Base-by-base conservation (phyloP, 495 filamentous ascomycete species). In the Xylaria sp. region DNA sequence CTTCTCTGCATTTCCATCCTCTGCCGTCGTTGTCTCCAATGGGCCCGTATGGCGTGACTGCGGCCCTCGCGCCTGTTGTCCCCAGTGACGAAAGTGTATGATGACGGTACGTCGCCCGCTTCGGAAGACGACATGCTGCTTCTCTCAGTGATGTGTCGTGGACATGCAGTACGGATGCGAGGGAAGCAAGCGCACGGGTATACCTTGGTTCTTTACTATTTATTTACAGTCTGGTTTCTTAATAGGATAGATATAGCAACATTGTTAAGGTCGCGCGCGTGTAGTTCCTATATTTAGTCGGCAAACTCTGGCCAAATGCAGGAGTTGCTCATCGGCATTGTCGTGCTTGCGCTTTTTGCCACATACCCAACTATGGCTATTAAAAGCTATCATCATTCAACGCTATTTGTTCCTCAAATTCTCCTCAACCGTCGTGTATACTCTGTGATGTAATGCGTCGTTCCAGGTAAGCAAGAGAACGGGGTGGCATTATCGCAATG, bases 11-110 rank as follows among this genome's bases (percentile, higher is more conserved):
- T 35, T 65, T 65, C 62, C 5, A 52, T 48, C 52, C 62, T 65
- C 44, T 65, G 62, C 15, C 62, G 62, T n/a, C 62, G 62, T 11
- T 65, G 62, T 52, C 62, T 65, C 62, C 62, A 65, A 65, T 65
- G 62, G 8, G 62, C 62, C 19, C 62, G 62, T 65, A 65, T 65
- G 19, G 62, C 62, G 12, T 65, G 62, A n/a, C 62, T 65, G 14
- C 62, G 62, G 0, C 62, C 44, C 62, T 65, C 62, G 31, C 62
- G 43, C 31, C 43, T 50, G 31, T 52, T 50, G 44, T 65, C 44
- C 29, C 17, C 62, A 0, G 62, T 52, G 44, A 65, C 62, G 19
- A 65, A 65, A 5, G 62, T 50, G 19, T 65, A 65, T 50, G 62
- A 50, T 11, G 17, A 3, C 31, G 62, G 62, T 14, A 29, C 37